Evolutionary conservation across 2,329 filamentous ascomycete genomes (phyloP), one percentile per base, ranked within the genome.

Genomic region (Nannizziopsis barbatae): DNA sequence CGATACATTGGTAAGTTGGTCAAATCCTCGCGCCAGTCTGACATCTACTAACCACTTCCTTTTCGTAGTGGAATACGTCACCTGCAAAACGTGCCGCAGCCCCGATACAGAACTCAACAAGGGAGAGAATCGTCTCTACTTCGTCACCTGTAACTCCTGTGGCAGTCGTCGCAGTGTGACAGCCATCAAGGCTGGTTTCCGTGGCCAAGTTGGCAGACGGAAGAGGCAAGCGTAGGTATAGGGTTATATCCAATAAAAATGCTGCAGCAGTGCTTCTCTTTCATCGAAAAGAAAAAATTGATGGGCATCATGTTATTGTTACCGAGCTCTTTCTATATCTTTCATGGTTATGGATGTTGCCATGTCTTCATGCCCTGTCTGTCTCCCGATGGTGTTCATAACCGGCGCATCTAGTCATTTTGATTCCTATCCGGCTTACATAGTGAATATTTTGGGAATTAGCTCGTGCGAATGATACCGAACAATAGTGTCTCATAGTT

Each of bases 101-200:
- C 86, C 88, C 63, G 87, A 95, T 64, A 95, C 90, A 47, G 88
- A 95, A 66, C 81, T 98, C 65, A 93, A 84, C 80, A 96, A 96
- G 77, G 92, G 90, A 71, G 92, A 98, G 73, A 98, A 96, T 77
- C 85, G 92, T 74, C 77, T 98, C 56, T 95, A 94, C 75, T 98
- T 96, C 75, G 88, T 98, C 65, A 95, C 89, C 52, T 95, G 90
- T 81, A 95, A 92, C 73, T 84, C 82, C 51, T 87, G 84, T 62
- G 82, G 83, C 55, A 85, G 81, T 45, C 77, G 90, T 71, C 84
- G 89, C 66, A 88, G 82, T 63, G 90, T 96, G 66, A 87, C 87
- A 52, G 89, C 92, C 58, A 98, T 98, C 84, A 98, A 98, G 83
- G 95, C 88, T 53, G 92, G 92, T 88, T 98, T 98, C 88, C 93